Evolutionary conservation across 176 grass and related monocot species (phyloP), one percentile per base, ranked within the genome.

Genomic region (Aechmea fasciata): DNA sequence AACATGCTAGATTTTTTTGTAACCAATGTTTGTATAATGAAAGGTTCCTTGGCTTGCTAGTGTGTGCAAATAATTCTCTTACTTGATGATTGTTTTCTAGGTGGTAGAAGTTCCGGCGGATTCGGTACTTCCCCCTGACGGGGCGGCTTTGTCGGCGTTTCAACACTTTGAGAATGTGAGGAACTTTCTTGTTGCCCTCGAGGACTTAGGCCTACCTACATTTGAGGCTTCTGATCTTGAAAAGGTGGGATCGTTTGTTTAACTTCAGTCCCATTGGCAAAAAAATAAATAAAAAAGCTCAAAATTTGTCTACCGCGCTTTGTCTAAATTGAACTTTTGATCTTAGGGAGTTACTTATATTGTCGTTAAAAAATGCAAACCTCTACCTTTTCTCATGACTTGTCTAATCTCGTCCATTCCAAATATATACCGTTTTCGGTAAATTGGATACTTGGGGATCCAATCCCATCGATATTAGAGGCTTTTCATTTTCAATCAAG

Each of bases 121-220:
- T 77, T 87, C 81, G 33, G 57, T 73, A 65, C 52, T 71, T 57
- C 77, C 77, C 51, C 64, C 80, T 48, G 86, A 97, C 79, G 83
- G 84, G 73, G 82, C 89, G 70, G 87, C 77, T 76, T 75, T 97
- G 9, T 87, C 80, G 64, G 89, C 94, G 41, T 90, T 87, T 72
- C 89, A 90, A 29, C 85, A 97, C 80, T 97, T 97, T 29, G 94
- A 92, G 68, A 97, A 97, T 75, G 72, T 92, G 52, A 87, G 89
- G 62, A 97, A 92, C 77, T 90, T 92, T 17, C 84, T 92, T 64
- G 79, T 62, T 0, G 86, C 81, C 51, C 73, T 97, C 17, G 79
- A 87, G 77, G 71, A 90, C 72, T 78, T 97, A 75, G 94, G 89
- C 24, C 83, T 97, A 54, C 84, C 89, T 28, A 90, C 94, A 77